Conservation (phyloP, 805 yeast genomes). For the Lipomyces yamanashiensis region DNA sequence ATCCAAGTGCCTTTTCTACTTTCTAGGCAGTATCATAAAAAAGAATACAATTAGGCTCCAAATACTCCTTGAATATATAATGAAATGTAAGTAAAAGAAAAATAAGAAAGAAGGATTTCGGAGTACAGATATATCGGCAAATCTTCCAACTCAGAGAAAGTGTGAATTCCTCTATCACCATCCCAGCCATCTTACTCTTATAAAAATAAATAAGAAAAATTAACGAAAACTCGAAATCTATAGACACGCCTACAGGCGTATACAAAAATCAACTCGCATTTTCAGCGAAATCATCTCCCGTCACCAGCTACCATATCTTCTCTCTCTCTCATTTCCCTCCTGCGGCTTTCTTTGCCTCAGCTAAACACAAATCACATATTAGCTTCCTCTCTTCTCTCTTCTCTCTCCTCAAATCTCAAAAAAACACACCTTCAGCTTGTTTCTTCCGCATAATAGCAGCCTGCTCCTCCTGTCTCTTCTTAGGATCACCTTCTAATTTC, state of each 20-base stretch:
- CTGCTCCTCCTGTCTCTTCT: conserved; percentile 81
- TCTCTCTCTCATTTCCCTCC: conserved; percentile 10
- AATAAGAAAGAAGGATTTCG: too few relatives aligned
- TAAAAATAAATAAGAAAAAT: too few relatives aligned
- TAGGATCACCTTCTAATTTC: conserved; percentile 83
- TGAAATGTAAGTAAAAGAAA: not conserved
- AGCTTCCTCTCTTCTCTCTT: not conserved
- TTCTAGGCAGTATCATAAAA: too few relatives aligned
- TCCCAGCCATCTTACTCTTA: not conserved
- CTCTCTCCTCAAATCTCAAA: not conserved
- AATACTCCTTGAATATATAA: conserved; percentile 10
- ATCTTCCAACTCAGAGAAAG: too few relatives aligned
- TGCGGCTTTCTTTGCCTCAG: conserved; percentile 23
- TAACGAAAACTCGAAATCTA: not conserved
- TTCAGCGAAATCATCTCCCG: not conserved
- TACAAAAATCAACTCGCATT: not conserved
- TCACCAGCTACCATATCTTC: too few relatives aligned
- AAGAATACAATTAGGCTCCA: not conserved
- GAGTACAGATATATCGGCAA: too few relatives aligned
- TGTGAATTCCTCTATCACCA: too few relatives aligned
- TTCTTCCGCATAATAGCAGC: conserved; percentile 90
- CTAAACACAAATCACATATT: conserved; percentile 2
- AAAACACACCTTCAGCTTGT: conserved; percentile 68
- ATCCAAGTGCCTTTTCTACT: too few relatives aligned
- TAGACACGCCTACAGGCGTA: too few relatives aligned